These are phyloP conservation scores for Aspergillus sp. DNA, from an alignment of 2,329 filamentous ascomycete species.

Conservation along the genomic window DNA sequence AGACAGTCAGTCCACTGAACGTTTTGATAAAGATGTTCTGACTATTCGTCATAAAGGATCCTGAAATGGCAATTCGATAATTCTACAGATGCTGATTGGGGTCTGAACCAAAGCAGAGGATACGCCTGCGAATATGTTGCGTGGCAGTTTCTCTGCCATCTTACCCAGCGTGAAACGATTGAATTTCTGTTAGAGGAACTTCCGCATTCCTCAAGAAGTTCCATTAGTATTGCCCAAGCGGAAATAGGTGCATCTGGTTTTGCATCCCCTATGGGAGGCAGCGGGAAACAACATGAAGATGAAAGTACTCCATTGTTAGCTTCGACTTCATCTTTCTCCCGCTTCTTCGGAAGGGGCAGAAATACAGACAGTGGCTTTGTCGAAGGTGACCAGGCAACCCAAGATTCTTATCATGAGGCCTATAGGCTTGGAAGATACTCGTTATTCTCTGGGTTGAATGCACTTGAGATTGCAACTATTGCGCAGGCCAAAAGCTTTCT, in stretches of 20 bases:
- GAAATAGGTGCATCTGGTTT: conserved; percentile 17
- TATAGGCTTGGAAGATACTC: conserved; percentile 59
- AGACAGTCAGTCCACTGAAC: conserved; percentile 11
- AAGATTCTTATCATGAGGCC: conserved; percentile 39
- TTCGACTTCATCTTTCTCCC: conserved; percentile 17
- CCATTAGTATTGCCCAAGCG: conserved; percentile 11
- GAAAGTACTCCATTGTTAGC: conserved; percentile 25
- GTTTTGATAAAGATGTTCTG: no score
- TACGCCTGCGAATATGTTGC: conserved; percentile 58
- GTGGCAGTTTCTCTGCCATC: conserved; percentile 56
- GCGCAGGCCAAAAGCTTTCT: conserved; percentile 80
- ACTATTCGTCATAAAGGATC: conserved; percentile 35
- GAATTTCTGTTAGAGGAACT: conserved; percentile 55
- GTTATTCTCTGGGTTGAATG: conserved; percentile 74
- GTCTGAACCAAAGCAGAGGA: conserved; percentile 52
- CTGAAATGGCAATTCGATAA: conserved; percentile 54
- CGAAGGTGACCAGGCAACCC: conserved; percentile 43
- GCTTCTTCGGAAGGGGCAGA: conserved; percentile 29
- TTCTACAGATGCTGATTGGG: conserved; percentile 49
- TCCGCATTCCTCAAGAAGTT: conserved; percentile 15
- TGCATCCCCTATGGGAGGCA: conserved; percentile 3
- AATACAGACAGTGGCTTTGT: conserved; percentile 29
- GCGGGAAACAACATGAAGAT: conserved; percentile 7
- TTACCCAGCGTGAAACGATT: conserved; percentile 54
- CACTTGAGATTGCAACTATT: conserved; percentile 79